Percentiles rank a stretch among this genome's conserved stretches.
Conservation (phyloP, 306 rosid species). For the Cucurbita pepo region DNA sequence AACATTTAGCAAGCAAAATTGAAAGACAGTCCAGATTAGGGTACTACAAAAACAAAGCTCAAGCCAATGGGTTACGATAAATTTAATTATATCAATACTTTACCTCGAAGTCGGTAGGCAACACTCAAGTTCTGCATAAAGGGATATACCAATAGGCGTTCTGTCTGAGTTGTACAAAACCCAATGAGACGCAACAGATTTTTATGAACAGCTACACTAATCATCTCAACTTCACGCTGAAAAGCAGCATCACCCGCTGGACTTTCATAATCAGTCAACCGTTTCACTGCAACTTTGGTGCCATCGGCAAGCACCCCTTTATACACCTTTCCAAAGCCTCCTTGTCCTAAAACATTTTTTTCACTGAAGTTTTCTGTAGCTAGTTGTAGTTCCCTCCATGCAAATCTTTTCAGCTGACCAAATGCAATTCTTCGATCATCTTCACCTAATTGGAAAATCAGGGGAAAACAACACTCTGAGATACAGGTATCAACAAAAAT, state of each 20-base stretch:
- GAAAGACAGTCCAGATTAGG: background rate
- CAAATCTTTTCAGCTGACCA: slow-evolving; percentile 81
- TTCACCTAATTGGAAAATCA: slow-evolving; percentile 50
- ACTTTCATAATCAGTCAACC: slow-evolving; percentile 83
- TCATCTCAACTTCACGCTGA: slow-evolving; percentile 99
- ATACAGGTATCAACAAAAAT: background rate
- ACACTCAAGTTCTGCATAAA: slow-evolving; percentile 96
- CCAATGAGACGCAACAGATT: slow-evolving; percentile 82
- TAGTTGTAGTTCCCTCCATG: slow-evolving; percentile 84
- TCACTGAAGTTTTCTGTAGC: slow-evolving; percentile 89
- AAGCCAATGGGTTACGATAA: background rate
- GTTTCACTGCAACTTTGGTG: slow-evolving; percentile 89
- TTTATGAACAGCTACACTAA: slow-evolving; percentile 90
- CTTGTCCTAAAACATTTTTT: slow-evolving; percentile 89
- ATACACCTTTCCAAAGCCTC: slow-evolving; percentile 98
- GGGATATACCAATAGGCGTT: slow-evolving; percentile 90
- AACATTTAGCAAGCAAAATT: background rate
- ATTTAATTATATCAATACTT: background rate
- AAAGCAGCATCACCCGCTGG: slow-evolving; percentile 98
- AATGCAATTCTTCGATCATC: slow-evolving; percentile 92
- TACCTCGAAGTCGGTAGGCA: slow-evolving; percentile 84
- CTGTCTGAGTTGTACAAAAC: slow-evolving; percentile 85
- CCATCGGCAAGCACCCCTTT: slow-evolving; percentile 82
- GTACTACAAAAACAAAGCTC: background rate
- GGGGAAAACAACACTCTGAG: background rate